Conservation (phyloP, 2,329 filamentous ascomycete genomes). For the Delphinella strobiligena region DNA sequence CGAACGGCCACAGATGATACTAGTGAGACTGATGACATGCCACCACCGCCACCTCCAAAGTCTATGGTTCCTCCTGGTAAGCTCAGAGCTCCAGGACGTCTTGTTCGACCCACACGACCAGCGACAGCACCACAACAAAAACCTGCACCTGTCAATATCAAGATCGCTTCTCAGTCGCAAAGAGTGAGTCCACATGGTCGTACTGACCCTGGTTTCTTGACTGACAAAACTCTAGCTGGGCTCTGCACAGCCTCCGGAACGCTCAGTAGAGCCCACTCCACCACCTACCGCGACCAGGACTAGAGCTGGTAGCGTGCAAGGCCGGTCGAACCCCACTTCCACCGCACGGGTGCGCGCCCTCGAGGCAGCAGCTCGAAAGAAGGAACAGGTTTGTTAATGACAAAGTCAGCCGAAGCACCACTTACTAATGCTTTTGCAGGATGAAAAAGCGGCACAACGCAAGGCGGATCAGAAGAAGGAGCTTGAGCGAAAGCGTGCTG, state of each 20-base stretch:
- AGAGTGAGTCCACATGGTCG: no score
- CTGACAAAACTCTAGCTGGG: no score
- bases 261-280: constrained; percentile 14
- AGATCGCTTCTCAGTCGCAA: constrained; percentile 41
- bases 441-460: constrained; percentile 66
- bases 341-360: constrained; percentile 39
- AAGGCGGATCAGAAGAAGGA: constrained; percentile 75
- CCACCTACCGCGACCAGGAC: constrained; percentile 6
- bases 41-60: constrained; percentile 49
- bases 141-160: constrained; percentile 59
- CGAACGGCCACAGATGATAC: constrained; percentile 23
- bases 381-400: no score
- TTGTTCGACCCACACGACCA: constrained; percentile 34
- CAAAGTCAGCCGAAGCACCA: no score
- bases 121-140: constrained; percentile 25
- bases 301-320: constrained; percentile 9
- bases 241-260: constrained; percentile 12
- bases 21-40: constrained; percentile 40
- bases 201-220: no score
- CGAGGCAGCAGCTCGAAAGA: constrained; percentile 66
- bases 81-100: constrained; percentile 21
- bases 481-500: constrained; percentile 62
- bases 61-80: constrained; percentile 28
- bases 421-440: no score
- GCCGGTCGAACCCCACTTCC: constrained; percentile 5